phyloP scores from a whole-genome alignment of 768 basidiomycete species.

The Mycena belliarum region DNA sequence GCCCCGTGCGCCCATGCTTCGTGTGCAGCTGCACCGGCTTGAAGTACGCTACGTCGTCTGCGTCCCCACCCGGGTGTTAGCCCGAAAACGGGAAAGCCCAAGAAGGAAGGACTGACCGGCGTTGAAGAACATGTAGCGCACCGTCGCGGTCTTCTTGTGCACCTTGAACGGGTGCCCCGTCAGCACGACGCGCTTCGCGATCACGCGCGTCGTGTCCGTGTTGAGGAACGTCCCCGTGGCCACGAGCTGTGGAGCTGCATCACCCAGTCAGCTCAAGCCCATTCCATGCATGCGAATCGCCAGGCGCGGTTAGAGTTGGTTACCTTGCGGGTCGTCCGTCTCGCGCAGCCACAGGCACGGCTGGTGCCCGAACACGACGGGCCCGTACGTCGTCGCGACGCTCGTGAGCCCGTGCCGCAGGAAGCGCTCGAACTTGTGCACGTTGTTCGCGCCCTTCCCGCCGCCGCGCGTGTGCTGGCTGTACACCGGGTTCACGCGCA shows the following conservation, averaged over 20 bases:
- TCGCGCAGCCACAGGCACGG: slow-evolving; percentile 79
- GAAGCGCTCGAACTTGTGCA: slow-evolving; percentile 94
- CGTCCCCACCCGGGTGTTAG: slow-evolving; percentile 1
- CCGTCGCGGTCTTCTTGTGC: slow-evolving; percentile 95
- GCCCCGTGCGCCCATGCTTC: slow-evolving; percentile 86
- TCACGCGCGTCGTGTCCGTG: slow-evolving; percentile 87
- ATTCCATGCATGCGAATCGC: too few species aligned
- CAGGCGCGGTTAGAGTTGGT: slow-evolving; percentile 24
- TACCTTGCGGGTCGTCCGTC: slow-evolving; percentile 66
- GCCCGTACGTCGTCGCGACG: slow-evolving; percentile 88
- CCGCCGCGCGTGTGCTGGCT: slow-evolving; percentile 91
- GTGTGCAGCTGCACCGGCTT: slow-evolving; percentile 92
- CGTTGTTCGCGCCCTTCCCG: slow-evolving; percentile 91
- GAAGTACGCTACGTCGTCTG: slow-evolving; percentile 90
- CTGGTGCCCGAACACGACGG: slow-evolving; percentile 83
- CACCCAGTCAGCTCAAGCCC: too few species aligned
- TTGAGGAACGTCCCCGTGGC: slow-evolving; percentile 87
- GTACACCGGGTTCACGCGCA: slow-evolving; percentile 85
- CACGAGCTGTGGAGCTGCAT: slow-evolving; percentile 78
- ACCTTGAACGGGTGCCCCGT: slow-evolving; percentile 97
- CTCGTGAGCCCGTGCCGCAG: slow-evolving; percentile 78
- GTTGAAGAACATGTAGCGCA: slow-evolving; percentile 99
- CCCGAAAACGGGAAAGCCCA: background rate
- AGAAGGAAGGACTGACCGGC: slow-evolving; percentile 47
- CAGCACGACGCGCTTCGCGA: slow-evolving; percentile 91